A percentile compares a stretch with the other conserved stretches of the same genome.
These are phyloP conservation scores for Lachancea fermentati DNA, from an alignment of 805 yeast species.

Conservation along the genomic window DNA sequence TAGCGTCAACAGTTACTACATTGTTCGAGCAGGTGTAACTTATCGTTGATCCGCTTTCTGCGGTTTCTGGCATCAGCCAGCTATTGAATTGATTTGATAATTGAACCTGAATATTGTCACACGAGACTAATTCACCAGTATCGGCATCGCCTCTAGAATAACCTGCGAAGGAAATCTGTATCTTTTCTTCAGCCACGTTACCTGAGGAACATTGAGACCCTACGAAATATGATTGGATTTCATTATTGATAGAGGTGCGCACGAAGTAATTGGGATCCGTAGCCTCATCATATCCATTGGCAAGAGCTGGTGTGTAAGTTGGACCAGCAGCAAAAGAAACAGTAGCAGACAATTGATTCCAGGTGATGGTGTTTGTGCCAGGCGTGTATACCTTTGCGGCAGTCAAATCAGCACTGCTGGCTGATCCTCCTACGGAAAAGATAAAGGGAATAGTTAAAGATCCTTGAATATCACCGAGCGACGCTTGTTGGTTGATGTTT, in stretches of 20 bases:
- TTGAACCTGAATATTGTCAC: slow-evolving; percentile 7
- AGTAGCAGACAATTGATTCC: slow-evolving; percentile 14
- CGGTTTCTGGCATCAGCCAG: slow-evolving; percentile 13
- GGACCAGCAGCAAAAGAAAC: slow-evolving; percentile 7
- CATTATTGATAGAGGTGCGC: background rate
- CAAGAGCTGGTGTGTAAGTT: background rate
- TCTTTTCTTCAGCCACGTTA: slow-evolving; percentile 6
- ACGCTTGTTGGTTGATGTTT: slow-evolving; percentile 1
- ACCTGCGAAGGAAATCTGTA: slow-evolving; percentile 9
- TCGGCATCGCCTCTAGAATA: slow-evolving; percentile 11
- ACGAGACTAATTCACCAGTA: slow-evolving; percentile 12
- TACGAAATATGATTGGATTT: slow-evolving; percentile 5
- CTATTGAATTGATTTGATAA: slow-evolving; percentile 11
- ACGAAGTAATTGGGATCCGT: slow-evolving; percentile 1
- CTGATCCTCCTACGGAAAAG: slow-evolving; percentile 13
- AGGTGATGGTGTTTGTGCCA: slow-evolving; percentile 12
- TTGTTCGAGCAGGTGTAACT: slow-evolving; percentile 8
- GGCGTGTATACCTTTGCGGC: slow-evolving; percentile 8
- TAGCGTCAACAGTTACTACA: slow-evolving; percentile 8
- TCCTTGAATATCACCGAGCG: no score
- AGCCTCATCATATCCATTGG: background rate
- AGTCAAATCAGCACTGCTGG: slow-evolving; percentile 7
- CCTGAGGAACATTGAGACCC: slow-evolving; percentile 12
- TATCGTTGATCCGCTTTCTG: slow-evolving; percentile 8
- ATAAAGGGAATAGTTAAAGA: slow-evolving; percentile 7